Conservation (phyloP, 306 rosid species). For the Vicia villosa region DNA sequence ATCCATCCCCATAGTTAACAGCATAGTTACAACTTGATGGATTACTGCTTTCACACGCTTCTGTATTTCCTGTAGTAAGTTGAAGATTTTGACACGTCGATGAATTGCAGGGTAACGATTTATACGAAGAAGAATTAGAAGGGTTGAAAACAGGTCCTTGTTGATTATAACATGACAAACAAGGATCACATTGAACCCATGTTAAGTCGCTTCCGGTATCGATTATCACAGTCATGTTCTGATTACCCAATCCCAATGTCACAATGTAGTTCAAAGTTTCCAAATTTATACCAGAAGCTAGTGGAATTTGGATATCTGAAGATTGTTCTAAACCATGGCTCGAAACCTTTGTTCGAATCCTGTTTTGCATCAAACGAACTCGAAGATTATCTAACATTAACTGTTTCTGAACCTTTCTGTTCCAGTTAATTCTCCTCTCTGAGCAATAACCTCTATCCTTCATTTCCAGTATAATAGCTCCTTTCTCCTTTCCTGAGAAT, state of each 20-base stretch:
- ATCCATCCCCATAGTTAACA: conserved; percentile 80
- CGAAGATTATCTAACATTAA: conserved; percentile 50
- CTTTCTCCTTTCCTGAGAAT: conserved; percentile 60
- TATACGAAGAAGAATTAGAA: conserved; percentile 59
- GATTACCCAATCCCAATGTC: conserved; percentile 57
- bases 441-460: conserved; percentile 67
- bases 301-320: conserved; percentile 66
- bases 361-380: conserved; percentile 55
- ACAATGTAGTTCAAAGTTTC: conserved; percentile 78
- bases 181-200: conserved; percentile 88
- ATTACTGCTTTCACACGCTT: conserved; percentile 38
- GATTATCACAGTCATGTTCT: conserved; percentile 69
- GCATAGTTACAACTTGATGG: conserved; percentile 51
- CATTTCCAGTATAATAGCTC: conserved; percentile 69
- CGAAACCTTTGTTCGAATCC: conserved; percentile 34
- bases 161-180: conserved; percentile 72
- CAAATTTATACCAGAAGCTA: conserved; percentile 63
- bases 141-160: conserved; percentile 74
- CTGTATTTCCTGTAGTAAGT: conserved; percentile 54
- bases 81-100: conserved; percentile 57
- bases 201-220: conserved; percentile 94
- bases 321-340: conserved; percentile 22
- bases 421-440: conserved; percentile 46
- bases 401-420: conserved; percentile 44
- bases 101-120: conserved; percentile 60